Conservation (phyloP, 306 rosid species). For the Luffa aegyptiaca region DNA sequence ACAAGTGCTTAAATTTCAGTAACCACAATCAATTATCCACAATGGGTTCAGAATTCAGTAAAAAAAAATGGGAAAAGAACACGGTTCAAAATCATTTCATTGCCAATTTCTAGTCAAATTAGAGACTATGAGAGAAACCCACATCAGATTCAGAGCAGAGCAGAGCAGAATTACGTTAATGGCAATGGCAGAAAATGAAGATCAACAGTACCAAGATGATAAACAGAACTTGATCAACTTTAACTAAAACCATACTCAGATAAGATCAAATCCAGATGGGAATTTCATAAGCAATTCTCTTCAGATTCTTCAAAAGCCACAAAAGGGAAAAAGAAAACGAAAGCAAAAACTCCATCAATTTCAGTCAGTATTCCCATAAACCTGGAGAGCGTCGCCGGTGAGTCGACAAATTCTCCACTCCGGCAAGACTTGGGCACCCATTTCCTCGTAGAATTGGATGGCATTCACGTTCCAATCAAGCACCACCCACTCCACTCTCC, state of each 20-base stretch:
- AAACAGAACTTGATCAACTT: neutral
- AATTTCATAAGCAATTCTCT: neutral
- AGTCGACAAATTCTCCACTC: slow-evolving; percentile 87
- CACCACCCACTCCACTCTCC: slow-evolving; percentile 83
- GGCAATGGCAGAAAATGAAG: neutral
- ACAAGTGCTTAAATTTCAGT: neutral
- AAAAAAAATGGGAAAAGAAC: neutral
- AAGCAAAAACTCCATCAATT: neutral
- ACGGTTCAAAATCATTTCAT: neutral
- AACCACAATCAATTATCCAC: neutral
- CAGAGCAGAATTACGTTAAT: neutral
- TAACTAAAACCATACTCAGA: neutral
- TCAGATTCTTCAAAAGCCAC: neutral
- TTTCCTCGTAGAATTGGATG: slow-evolving; percentile 57
- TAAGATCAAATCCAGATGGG: neutral
- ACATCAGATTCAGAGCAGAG: neutral
- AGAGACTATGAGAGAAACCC: neutral
- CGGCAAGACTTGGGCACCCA: slow-evolving; percentile 65
- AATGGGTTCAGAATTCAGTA: neutral
- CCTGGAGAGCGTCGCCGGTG: slow-evolving; percentile 53
- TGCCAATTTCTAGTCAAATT: neutral
- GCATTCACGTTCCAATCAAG: slow-evolving; percentile 82
- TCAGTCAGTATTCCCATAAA: slow-evolving; percentile 28
- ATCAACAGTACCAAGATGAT: neutral
- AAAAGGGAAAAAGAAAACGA: neutral